These are phyloP conservation scores for Cercospora janseana DNA, from an alignment of 2,329 filamentous ascomycete species.

Conservation along the genomic window DNA sequence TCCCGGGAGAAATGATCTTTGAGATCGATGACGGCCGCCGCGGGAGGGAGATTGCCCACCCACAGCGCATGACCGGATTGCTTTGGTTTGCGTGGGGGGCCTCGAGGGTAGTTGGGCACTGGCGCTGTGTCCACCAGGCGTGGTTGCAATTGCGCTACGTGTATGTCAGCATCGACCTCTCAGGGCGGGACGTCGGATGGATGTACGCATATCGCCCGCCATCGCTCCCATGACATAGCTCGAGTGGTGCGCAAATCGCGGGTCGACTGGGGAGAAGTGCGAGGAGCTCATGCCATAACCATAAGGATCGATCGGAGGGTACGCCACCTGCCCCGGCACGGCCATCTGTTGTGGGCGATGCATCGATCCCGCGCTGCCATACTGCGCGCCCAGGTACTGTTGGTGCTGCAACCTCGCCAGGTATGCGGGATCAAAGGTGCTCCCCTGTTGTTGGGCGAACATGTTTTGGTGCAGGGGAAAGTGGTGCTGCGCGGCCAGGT, in stretches of 20 bases:
- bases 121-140: constrained; percentile 25
- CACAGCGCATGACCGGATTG: constrained; percentile 84
- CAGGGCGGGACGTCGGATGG: not conserved
- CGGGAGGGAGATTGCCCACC: constrained; percentile 90
- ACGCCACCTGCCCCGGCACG: constrained; percentile 26
- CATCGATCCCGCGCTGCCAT: constrained; percentile 20
- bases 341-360: constrained; percentile 23
- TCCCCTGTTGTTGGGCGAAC: constrained; percentile 26
- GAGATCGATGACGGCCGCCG: constrained; percentile 76
- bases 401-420: constrained; percentile 28
- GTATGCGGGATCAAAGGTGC: constrained; percentile 22
- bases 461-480: constrained; percentile 21
- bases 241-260: constrained; percentile 25
- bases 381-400: constrained; percentile 25
- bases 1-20: constrained; percentile 87
- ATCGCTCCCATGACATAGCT: constrained; percentile 24
- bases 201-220: constrained; percentile 22
- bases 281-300: constrained; percentile 26
- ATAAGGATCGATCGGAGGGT: constrained; percentile 29
- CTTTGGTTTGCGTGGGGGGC: constrained; percentile 65
- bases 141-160: constrained; percentile 24
- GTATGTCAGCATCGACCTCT: constrained; percentile 5
- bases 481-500: constrained; percentile 13
- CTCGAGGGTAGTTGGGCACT: constrained; percentile 49
- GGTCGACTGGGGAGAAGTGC: constrained; percentile 28